These are phyloP conservation scores for Talaromyces stipitatus DNA, from an alignment of 495 filamentous ascomycete genomes.

Conservation along the genomic window DNA sequence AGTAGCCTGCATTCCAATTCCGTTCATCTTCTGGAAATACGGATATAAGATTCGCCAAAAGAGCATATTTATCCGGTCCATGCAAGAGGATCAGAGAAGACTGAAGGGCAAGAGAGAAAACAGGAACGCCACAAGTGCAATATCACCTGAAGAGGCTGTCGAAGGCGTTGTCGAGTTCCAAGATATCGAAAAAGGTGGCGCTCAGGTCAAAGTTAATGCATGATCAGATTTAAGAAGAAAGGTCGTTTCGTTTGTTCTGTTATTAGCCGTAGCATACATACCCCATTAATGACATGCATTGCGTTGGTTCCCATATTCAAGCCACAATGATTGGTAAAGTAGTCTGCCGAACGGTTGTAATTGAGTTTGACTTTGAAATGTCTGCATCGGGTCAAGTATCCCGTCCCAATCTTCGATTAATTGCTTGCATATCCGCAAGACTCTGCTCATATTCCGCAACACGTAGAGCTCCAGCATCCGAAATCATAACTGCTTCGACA, in stretches of 20 bases:
- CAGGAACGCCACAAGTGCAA: slow-evolving; percentile 2
- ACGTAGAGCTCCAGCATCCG: slow-evolving; percentile 55
- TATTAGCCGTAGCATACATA: background rate
- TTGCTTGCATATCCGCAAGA: slow-evolving; percentile 23
- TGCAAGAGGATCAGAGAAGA: slow-evolving; percentile 64
- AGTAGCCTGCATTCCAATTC: slow-evolving; percentile 61
- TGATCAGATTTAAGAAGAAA: slow-evolving; percentile 3
- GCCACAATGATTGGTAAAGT: no score
- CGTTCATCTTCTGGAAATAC: slow-evolving; percentile 58
- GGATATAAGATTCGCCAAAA: slow-evolving; percentile 57
- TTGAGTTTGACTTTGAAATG: no score
- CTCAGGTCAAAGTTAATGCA: background rate
- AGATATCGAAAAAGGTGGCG: background rate
- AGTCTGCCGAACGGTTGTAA: no score
- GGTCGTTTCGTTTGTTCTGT: background rate
- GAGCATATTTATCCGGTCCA: slow-evolving; percentile 63
- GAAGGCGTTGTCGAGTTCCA: background rate
- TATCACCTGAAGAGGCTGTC: background rate
- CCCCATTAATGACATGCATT: background rate
- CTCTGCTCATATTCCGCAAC: slow-evolving; percentile 56
- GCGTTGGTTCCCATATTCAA: no score
- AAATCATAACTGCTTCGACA: slow-evolving; percentile 62
- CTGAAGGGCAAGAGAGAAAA: slow-evolving; percentile 39
- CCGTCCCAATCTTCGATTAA: background rate
- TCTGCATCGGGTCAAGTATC: background rate